Base-by-base conservation (phyloP, 1,284 basidiomycete species). In the Athelia sp. region DNA sequence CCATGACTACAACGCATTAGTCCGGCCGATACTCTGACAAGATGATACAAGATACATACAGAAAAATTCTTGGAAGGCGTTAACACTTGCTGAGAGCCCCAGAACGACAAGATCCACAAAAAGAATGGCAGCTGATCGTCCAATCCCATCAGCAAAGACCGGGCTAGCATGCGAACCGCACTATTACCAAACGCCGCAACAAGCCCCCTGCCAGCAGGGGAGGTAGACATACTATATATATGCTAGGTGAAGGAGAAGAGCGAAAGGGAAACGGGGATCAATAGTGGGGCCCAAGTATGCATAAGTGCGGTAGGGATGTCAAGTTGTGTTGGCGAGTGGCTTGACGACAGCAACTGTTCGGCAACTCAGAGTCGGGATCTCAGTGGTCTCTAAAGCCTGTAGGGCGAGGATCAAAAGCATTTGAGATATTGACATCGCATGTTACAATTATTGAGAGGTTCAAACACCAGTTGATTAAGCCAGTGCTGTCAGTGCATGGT, bases 41-140 rank as follows among this genome's bases (percentile, higher is more conserved):
- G 45, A 50, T 31, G n/a, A n/a, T n/a, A 46, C 4, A 18, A 15
- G 18, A n/a, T 10, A 64, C 75, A 56, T 56, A 82, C 80, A 83
- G 65, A 77, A 82, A 59, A 76, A 83, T 24, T 78, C 75, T 56
- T 80, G 77, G 58, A 77, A 81, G 18, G 67, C 60, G 61, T 82
- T 82, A 38, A 83, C 75, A 46, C 71, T 68, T 13, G 74, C 65
- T 3, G 80, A 69, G 50, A 82, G 69, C 13, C 69, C 79, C 31
- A 83, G 66, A n/a, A 79, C 76, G 42, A 77, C 53, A 47, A 77
- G 62, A 55, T 79, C 74, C 49, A 76, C 57, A 35, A 77, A 46
- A 48, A 76, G 67, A 47, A 81, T 61, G 29, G 58, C 53, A 38
- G 62, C 77, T 81, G 15, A 35, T 15, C 13, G 35, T 19, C 29